Percentiles rank a stretch among this genome's conserved stretches.
phyloP scores from a whole-genome alignment of 371 early-diverging fungal species.

The Paraphysoderma sedebokerense region DNA sequence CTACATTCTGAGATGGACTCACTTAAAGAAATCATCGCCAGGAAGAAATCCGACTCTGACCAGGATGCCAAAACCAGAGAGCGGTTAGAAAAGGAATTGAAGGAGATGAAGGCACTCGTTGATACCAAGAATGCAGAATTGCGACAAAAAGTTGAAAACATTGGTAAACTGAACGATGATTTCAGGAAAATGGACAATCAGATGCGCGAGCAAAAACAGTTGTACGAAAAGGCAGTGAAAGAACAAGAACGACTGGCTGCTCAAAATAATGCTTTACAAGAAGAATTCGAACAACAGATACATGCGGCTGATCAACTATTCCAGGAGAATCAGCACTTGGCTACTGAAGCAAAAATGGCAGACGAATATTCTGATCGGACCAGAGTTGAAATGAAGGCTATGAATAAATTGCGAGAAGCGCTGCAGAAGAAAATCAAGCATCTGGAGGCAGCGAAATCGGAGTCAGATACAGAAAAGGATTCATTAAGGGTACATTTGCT shows the following conservation, averaged over 20 bases:
- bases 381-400: background rate
- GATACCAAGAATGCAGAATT: conserved; percentile 4
- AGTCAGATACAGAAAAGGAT: conserved; percentile 7
- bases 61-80: conserved; percentile 8
- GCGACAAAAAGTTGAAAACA: conserved; percentile 6
- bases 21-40: conserved; percentile 9
- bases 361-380: background rate
- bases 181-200: background rate
- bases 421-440: conserved; percentile 7
- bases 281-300: conserved; percentile 2
- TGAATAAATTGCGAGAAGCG: conserved; percentile 3
- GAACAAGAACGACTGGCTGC: background rate
- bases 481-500: conserved; percentile 4
- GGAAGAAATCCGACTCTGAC: conserved; percentile 13
- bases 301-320: background rate
- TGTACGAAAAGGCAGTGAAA: background rate
- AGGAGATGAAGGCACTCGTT: background rate
- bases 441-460: conserved; percentile 7
- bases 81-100: conserved; percentile 9
- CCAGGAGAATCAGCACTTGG: background rate
- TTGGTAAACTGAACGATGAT: background rate
- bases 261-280: background rate
- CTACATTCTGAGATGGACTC: conserved; percentile 1
- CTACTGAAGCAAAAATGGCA: background rate
- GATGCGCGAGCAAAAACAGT: background rate